Base-by-base conservation (phyloP, 2,329 filamentous ascomycete species). In the Fusarium falciforme region DNA sequence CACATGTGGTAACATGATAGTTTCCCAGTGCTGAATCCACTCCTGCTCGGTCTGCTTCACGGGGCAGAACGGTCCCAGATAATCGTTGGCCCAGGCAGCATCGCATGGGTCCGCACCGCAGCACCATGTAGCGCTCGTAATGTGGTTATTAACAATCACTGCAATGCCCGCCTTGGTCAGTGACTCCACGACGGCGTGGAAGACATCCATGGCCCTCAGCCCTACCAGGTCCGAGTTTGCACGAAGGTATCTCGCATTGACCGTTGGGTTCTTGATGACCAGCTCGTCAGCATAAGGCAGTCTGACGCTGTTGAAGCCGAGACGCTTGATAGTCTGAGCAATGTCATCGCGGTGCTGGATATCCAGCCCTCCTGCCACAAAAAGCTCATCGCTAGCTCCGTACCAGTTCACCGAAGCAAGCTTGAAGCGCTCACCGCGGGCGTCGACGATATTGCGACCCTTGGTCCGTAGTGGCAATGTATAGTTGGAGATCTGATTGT, bases 291-390 rank as follows among this genome's bases (percentile, higher is more conserved):
- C 87, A 82, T 93, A 93, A 3, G 91, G 91, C 55, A 93, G 81
- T 3, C 91, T 86, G 55, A 93, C 91, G 77, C 90, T 92, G 83
- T 93, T 93, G 85, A 93, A 93, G 16, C 91, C 91, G 64, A 93
- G 83, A 11, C 79, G 79, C 62, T 87, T 86, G 79, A 93, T 92
- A 17, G 88, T 89, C 70, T 82, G 77, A 5, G 91, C 90, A 72
- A 93, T 92, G 22, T 85, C 84, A 65, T 83, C 84, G 40, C 91
- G 89, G 81, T 93, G 90, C 76, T 87, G 87, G 25, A 91, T 82
- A 72, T 93, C 90, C 42, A 93, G 84, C 0, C 91, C 91, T 38
- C 90, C 89, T 0, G 89, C 86, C 12, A 93, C 87, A 76, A 91
- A 92, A 64, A 89, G 84, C 82, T 92, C 88, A 77, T 93, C 91